Evolutionary conservation across 495 filamentous ascomycete genomes (phyloP), one percentile per base, ranked within the genome.

Genomic region (Lasiosphaeriaceae sp.): DNA sequence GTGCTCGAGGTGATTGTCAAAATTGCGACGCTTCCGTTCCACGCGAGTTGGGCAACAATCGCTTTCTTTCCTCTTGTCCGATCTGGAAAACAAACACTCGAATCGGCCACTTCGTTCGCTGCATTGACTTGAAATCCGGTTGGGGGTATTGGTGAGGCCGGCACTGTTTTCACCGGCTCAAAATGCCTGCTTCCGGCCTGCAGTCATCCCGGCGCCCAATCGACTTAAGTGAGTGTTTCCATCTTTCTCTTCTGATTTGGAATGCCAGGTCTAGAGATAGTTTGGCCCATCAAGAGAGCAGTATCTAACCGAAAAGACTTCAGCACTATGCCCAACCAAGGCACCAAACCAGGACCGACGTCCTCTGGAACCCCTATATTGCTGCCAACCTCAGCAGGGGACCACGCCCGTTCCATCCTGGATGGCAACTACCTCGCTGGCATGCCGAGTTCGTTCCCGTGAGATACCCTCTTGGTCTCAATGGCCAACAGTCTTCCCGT

Each of bases 221-320:
- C 41, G 56, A 44, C 21, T 24, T n/a, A 34, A 45, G 54, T 61
- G 55, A 59, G 65, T 59, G 65, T 62, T 58, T 55, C 37, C 37
- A 43, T 43, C 39, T 43, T 43, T 6, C 23, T 57, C 35, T 8
- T 50, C 55, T 59, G 47, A 65, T 63, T 65, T 65, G 59, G 54
- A 65, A 61, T 65, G 54, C 54, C 45, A 54, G 34, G n/a, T n/a
- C n/a, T n/a, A n/a, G n/a, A n/a, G n/a, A n/a, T n/a, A n/a, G n/a
- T n/a, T n/a, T n/a, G n/a, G n/a, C n/a, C n/a, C n/a, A n/a, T n/a
- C 31, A 47, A 29, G 31, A 22, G 16, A 47, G 35, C 44, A 43
- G 24, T 29, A 59, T 63, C 54, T 62, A 47, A 63, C 44, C 17
- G 19, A 22, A 22, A 41, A 31, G 9, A 31, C 26, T 31, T 31